These are phyloP conservation scores for Linnemannia exigua DNA, from an alignment of 192 early-diverging fungal genomes.

Conservation along the genomic window DNA sequence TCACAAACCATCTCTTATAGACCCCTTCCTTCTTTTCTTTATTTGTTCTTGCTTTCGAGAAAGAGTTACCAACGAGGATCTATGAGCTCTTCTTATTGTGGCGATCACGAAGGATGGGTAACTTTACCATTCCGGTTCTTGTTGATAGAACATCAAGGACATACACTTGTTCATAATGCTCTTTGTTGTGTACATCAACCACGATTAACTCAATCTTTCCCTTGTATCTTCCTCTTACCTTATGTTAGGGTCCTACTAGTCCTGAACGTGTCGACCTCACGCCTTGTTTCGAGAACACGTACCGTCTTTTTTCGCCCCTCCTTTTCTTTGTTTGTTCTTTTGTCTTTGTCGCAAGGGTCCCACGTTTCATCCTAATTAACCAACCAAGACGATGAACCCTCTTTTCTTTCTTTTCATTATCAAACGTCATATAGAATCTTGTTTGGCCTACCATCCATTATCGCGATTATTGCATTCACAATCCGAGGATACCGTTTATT, in stretches of 20 bases:
- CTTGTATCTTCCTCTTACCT: not conserved
- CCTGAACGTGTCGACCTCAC: constrained; percentile 17
- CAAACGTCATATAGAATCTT: constrained; percentile 27
- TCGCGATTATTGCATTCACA: constrained; percentile 10
- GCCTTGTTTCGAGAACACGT: constrained; percentile 32
- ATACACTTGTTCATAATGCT: too few species aligned
- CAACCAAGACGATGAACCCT: not conserved
- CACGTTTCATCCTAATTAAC: not conserved
- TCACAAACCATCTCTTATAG: not conserved
- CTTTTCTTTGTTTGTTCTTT: not conserved
- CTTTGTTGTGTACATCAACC: too few species aligned
- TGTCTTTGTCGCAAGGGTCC: not conserved
- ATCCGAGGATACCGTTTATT: not conserved
- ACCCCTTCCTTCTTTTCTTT: not conserved
- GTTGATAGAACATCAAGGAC: too few species aligned
- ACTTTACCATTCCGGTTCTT: not conserved
- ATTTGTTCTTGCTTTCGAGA: not conserved
- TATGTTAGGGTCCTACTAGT: constrained; percentile 36
- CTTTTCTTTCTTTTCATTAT: not conserved
- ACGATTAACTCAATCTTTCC: too few species aligned
- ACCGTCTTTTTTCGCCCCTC: not conserved
- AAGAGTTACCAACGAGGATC: not conserved
- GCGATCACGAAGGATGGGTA: constrained; percentile 6
- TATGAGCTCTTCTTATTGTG: constrained; percentile 12
- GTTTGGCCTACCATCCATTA: constrained; percentile 10